Base-by-base conservation (phyloP, 2,329 filamentous ascomycete genomes). In the Colletotrichum chlorophyti region DNA sequence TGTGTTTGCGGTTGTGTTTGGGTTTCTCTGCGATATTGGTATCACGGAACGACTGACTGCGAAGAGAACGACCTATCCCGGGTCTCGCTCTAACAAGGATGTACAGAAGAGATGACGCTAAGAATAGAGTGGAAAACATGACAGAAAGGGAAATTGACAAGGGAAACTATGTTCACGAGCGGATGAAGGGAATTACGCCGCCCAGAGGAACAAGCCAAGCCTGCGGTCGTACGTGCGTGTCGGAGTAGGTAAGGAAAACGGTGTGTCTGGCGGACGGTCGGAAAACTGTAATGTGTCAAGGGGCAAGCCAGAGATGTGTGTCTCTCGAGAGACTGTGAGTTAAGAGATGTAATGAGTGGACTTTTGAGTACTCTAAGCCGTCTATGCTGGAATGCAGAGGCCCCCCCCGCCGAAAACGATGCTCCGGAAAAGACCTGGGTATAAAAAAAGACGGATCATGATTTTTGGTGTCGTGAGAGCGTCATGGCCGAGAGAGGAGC, bases 361-460 rank as follows among this genome's bases (percentile, higher is more conserved):
- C 31, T 62, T 59, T 63, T 62, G 53, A 50, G 52, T 62, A 27
- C 58, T 62, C 53, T 55, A 61, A 52, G 45, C 53, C 59, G 50
- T 63, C 48, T 61, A 62, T 63, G 61, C 51, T 61, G 59, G 51
- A 59, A 59, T 60, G 46, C 42, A 48, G 38, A 52, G 34, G 53
- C 49, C 54, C 52, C 38, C 31, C 32, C 40, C 58, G 43, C 32
- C 49, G 40, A 60, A 62, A 62, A 62, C 31, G 45, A 59, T 62
- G 61, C 61, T 62, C 61, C 61, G 59, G 40, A 62, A 63, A 63
- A 63, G 53, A 63, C 61, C 58, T 61, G 61, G 61, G 61, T 63
- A 63, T 63, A 63, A 63, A 49, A 61, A 62, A 59, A 47, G 53
- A 61, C 59, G 58, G 50, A 59, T 63, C 61, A 63, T 63, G 58